Evolutionary conservation across 768 basidiomycete genomes (phyloP), one percentile per base, ranked within the genome.

Genomic region (Thelephora aurantiotincta): DNA sequence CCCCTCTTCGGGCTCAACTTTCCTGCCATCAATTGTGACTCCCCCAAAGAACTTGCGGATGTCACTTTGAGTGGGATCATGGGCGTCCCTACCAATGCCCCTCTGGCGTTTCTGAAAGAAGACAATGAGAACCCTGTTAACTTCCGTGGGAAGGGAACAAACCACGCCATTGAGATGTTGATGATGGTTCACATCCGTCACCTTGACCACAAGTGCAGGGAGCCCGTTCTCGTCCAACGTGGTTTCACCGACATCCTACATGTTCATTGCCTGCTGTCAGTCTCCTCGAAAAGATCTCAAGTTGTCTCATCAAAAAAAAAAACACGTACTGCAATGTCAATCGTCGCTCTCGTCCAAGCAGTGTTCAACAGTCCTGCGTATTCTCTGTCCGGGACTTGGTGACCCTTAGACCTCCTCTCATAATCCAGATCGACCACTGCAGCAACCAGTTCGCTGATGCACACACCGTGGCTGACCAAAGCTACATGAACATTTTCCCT

Each of bases 391-490:
- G 62, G 54, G n/a, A 53, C 54, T 43, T 57, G 55, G 1, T 63
- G 67, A 35, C 53, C 57, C 7, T 41, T 41, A 9, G 18, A 22
- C 14, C 22, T 41, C 16, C 16, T 14, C 38, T 41, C 38, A 9
- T 55, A 61, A 51, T 68, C 65, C 51, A 68, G 64, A 53, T 61
- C 68, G 48, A 76, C 52, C 38, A 86, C 58, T 22, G 71, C 70
- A 19, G 67, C 65, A 3, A 84, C 57, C 12, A 82, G 61, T 60
- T 62, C 57, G 50, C 61, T 58, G 41, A 88, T 80, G 60, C 78
- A 79, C 18, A 84, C 54, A 0, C 87, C 83, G 60, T 90, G 86
- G 61, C 84, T 85, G 43, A 86, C 77, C 35, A 88, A 54, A 1
- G 76, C 82, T 20, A 87, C 58, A 51, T 79, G 80, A 6, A 69